Conservation (phyloP, 768 basidiomycete genomes). For the Amanita phalloides region DNA sequence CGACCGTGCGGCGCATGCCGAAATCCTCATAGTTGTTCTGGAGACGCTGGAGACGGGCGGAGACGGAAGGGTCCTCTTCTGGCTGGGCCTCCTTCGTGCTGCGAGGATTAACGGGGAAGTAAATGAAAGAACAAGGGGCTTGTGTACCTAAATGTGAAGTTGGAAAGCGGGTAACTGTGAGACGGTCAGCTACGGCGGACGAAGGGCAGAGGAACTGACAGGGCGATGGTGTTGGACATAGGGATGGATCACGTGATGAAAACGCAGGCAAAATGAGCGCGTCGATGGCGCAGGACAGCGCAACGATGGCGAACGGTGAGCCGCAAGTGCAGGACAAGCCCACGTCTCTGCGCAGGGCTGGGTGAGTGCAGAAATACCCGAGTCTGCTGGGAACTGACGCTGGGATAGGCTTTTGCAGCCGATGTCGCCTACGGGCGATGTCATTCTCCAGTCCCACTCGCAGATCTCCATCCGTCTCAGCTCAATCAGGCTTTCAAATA, state of each 20-base stretch:
- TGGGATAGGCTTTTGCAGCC: slow-evolving; percentile 27
- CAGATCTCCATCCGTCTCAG: slow-evolving; percentile 54
- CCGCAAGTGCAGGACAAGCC: background rate
- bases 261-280: background rate
- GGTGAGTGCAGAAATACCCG: background rate
- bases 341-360: background rate
- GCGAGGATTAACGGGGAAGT: background rate
- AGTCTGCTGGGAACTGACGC: no score
- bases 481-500: slow-evolving; percentile 56
- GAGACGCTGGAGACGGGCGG: slow-evolving; percentile 85
- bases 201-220: slow-evolving; percentile 20
- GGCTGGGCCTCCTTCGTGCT: slow-evolving; percentile 93
- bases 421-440: slow-evolving; percentile 14
- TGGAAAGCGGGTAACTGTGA: slow-evolving; percentile 70
- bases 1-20: slow-evolving; percentile 93
- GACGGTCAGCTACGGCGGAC: slow-evolving; percentile 1
- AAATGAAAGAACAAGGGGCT: no score
- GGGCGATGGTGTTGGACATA: slow-evolving; percentile 44
- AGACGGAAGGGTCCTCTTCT: slow-evolving; percentile 94
- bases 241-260: background rate
- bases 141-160: slow-evolving; percentile 80
- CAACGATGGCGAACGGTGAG: background rate
- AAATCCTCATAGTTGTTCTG: slow-evolving; percentile 96
- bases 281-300: background rate
- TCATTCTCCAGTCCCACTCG: slow-evolving; percentile 30